Evolutionary conservation across 768 basidiomycete genomes (phyloP).

Genomic region (Agrocybe praecox): DNA sequence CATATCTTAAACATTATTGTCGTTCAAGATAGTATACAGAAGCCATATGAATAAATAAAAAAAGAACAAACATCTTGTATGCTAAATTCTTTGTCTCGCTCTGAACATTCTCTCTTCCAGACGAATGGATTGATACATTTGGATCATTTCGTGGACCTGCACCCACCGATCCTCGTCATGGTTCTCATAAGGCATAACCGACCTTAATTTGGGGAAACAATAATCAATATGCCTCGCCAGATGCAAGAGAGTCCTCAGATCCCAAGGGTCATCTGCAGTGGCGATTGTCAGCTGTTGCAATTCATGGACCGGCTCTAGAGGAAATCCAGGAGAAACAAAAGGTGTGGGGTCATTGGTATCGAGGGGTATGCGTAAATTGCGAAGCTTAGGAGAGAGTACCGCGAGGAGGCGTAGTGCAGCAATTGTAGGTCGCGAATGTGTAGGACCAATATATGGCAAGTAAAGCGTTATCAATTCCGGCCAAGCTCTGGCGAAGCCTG

Average conservation of each 20-base stretch:
- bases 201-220: conserved; percentile 23
- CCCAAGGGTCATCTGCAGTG: conserved; percentile 24
- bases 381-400: conserved; percentile 18
- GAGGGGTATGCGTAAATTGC: conserved; percentile 23
- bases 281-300: conserved; percentile 23
- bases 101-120: conserved; percentile 12
- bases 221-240: conserved; percentile 28
- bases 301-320: conserved; percentile 14
- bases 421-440: conserved; percentile 20
- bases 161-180: conserved; percentile 26
- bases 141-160: conserved; percentile 29
- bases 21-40: too few species aligned
- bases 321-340: conserved; percentile 13
- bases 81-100: neutral
- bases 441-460: conserved; percentile 23
- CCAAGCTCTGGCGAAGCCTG: conserved; percentile 27
- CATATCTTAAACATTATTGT: too few species aligned
- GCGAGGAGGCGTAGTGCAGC: conserved; percentile 20
- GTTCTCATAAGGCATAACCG: conserved; percentile 17
- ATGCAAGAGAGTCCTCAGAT: conserved; percentile 23
- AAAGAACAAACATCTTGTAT: too few species aligned
- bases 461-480: conserved; percentile 23
- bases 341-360: conserved; percentile 17
- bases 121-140: conserved; percentile 30
- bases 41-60: too few species aligned